Evolutionary conservation across 768 basidiomycete genomes (phyloP).

Genomic region (Amanita jacksonii): DNA sequence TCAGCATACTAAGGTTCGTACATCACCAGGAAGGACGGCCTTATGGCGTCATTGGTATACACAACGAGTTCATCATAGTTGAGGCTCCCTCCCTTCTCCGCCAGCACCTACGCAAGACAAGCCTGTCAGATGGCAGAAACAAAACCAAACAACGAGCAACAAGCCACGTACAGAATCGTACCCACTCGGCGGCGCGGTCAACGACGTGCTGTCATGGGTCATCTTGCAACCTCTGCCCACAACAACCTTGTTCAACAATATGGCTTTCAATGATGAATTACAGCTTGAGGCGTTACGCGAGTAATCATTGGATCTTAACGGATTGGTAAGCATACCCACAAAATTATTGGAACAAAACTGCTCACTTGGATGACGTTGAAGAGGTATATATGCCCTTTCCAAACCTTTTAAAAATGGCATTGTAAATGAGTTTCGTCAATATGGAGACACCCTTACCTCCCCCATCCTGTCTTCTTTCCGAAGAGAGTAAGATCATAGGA

Average conservation of each 20-base stretch:
- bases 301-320: constrained; percentile 55
- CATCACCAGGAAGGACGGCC: constrained; percentile 62
- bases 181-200: constrained; percentile 51
- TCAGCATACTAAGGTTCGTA: constrained; percentile 37
- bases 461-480: constrained; percentile 67
- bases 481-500: constrained; percentile 56
- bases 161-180: constrained; percentile 52
- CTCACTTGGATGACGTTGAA: constrained; percentile 68
- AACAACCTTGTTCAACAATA: constrained; percentile 66
- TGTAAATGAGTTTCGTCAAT: background rate
- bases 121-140: constrained; percentile 6
- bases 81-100: constrained; percentile 54
- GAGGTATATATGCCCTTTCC: constrained; percentile 68
- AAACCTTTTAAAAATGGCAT: constrained; percentile 30
- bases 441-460: constrained; percentile 32
- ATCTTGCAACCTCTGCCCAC: constrained; percentile 65
- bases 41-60: constrained; percentile 61
- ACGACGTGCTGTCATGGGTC: constrained; percentile 41
- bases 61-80: constrained; percentile 69
- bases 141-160: background rate
- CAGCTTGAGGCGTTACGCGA: constrained; percentile 40
- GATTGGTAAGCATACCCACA: background rate
- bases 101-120: constrained; percentile 56
- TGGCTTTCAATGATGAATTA: constrained; percentile 46
- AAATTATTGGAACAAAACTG: background rate